These are phyloP conservation scores for Ustilaginoidea virens DNA, from an alignment of 2,329 filamentous ascomycete species.

Conservation along the genomic window DNA sequence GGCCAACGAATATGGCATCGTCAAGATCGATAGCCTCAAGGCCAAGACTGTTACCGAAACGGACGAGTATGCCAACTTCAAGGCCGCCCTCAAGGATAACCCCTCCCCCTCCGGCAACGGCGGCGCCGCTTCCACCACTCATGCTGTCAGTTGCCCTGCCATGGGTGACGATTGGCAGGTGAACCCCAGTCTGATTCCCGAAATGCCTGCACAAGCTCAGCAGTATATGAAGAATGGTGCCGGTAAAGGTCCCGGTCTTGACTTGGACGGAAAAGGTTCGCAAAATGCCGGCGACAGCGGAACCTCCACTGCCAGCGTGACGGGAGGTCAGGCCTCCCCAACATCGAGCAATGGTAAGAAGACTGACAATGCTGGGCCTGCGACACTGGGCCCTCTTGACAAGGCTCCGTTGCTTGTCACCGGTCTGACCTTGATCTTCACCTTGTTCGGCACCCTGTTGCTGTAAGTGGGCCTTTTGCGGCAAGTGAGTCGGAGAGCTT, in stretches of 20 bases:
- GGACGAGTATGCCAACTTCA: slow-evolving; percentile 44
- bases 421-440: slow-evolving; percentile 19
- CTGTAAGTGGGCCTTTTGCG: slow-evolving; percentile 15
- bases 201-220: slow-evolving; percentile 32
- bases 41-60: slow-evolving; percentile 37
- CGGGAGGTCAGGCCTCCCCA: slow-evolving; percentile 16
- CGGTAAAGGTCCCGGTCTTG: slow-evolving; percentile 36
- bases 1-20: slow-evolving; percentile 66
- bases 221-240: slow-evolving; percentile 39
- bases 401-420: slow-evolving; percentile 19
- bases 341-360: slow-evolving; percentile 8
- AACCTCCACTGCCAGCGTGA: slow-evolving; percentile 27
- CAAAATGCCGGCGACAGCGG: slow-evolving; percentile 33
- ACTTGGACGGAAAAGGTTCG: slow-evolving; percentile 34
- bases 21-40: slow-evolving; percentile 45
- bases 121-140: slow-evolving; percentile 31
- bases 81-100: slow-evolving; percentile 30
- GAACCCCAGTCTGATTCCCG: slow-evolving; percentile 31
- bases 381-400: slow-evolving; percentile 13
- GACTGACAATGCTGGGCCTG: slow-evolving; percentile 16
- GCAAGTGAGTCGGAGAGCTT: not conserved
- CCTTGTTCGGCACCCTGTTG: slow-evolving; percentile 23
- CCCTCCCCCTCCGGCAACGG: slow-evolving; percentile 34
- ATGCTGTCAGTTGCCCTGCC: slow-evolving; percentile 32
- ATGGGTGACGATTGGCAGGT: slow-evolving; percentile 34